Evolutionary conservation across 805 yeast genomes (phyloP), one percentile per base, ranked within the genome.

Genomic region (Wickerhamiella vanderwaltii): DNA sequence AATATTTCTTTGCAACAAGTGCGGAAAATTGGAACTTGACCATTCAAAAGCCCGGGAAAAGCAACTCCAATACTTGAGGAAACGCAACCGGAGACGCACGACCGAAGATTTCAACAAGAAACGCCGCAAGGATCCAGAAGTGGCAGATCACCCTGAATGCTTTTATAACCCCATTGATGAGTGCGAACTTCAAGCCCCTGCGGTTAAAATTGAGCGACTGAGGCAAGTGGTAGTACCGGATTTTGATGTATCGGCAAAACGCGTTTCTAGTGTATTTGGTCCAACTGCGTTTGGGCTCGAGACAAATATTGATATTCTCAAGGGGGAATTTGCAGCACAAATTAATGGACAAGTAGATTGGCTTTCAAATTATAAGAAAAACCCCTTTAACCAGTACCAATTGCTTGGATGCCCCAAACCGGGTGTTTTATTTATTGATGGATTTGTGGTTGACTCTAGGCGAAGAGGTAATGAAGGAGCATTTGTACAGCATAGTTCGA

Each of bases 371-470:
- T 87, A 87, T 57, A 68, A 71, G 16, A 55, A 59, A 2, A 80
- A 84, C 51, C 68, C 75, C 19, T 65, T 74, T 43, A 88, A 87
- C 59, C 95, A 86, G 55, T 88, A 85, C 59, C 60, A 75, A 49
- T 55, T 71, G 13, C 13, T 75, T 76, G 78, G 95, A 79, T 5
- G 78, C 79, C 44, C 78, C 75, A 68, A 69, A 41, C 79, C 79
- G 3, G 68, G 69, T 34, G 79, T 75, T 0, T 50, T 71, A 9
- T 73, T 76, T 48, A 51, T 57, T 6, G 73, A 75, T 41, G 60
- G 64, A n/a, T 51, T 86, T n/a, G 77, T 71, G 3, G 63, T 87
- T 13, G 95, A 87, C 59, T 72, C 86, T n/a, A 68, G 95, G 45
- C 71, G 76, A 31, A 68, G 75, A 4, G 97, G 96, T 0, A 82